Base-by-base conservation (phyloP, 345 rosid species). In the Ceriops zippeliana region DNA sequence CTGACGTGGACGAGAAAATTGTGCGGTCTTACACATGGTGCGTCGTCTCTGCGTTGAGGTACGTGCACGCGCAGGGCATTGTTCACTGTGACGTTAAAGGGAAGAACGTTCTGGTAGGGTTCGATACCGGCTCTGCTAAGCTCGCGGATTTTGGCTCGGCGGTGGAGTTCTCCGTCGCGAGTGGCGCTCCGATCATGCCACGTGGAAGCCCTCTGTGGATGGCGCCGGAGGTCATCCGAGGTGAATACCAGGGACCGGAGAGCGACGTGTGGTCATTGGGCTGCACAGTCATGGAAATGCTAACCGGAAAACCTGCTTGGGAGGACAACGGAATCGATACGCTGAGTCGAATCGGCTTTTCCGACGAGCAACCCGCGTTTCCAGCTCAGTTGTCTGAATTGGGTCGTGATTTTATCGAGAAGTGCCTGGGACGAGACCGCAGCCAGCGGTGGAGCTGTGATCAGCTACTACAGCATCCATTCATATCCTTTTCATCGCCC, bases 171-270 rank as follows among this genome's bases (percentile, higher is more conserved):
- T 67, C 31, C 27, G 67, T 24, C 3, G 19, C 4, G 17, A 3
- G 49, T 11, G 49, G 60, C 26, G 63, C 22, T 10, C 57, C 31
- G 42, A 22, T 69, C 52, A 6, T 66, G 75, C 89, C 90, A 30
- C 92, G 95, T 52, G 97, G 97, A 69, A 90, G 95, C 52, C 97
- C 97, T 8, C 80, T 90, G 9, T 90, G 97, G 97, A 90, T 90
- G 97, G 97, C 97, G 26, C 97, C 97, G 70, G 97, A 90, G 82
- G 97, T 89, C 65, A 62, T 90, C 2, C 79, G 92, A 53, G 60
- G 86, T 9, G 91, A 89, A 77, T 80, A 28, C 22, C 95, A 86
- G 77, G 92, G 95, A 30, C 88, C 95, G 70, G 84, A 87, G 66
- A 89, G 97, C 58, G 97, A 90, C 65, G 88, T 90, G 1, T 90